Conservation (phyloP, 1,284 basidiomycete genomes). For the Trametes sp. region DNA sequence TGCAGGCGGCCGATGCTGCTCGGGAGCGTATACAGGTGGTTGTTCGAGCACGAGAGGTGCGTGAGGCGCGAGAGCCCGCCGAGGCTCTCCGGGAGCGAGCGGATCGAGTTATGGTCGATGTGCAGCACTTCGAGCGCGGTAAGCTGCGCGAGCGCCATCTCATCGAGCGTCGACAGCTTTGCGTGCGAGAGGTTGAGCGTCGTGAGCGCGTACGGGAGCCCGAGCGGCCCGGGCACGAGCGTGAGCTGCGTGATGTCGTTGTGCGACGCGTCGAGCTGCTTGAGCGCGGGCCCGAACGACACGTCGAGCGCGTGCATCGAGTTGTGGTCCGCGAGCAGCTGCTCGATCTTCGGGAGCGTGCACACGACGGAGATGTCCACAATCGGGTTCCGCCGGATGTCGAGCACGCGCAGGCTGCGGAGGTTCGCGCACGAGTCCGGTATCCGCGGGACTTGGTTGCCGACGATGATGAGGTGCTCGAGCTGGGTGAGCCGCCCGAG, state of each 20-base stretch:
- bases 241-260: constrained; percentile 88
- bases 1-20: constrained; percentile 80
- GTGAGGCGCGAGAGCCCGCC: constrained; percentile 78
- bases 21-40: constrained; percentile 84
- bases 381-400: constrained; percentile 87
- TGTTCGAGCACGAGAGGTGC: constrained; percentile 88
- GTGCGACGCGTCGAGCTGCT: constrained; percentile 72
- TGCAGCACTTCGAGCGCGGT: constrained; percentile 76
- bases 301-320: constrained; percentile 82
- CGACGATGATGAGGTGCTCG: constrained; percentile 85
- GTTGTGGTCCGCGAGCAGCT: constrained; percentile 84
- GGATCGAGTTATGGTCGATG: constrained; percentile 90
- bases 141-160: constrained; percentile 75
- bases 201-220: constrained; percentile 73
- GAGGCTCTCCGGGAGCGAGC: constrained; percentile 83
- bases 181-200: constrained; percentile 90
- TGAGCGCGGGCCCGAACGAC: constrained; percentile 70
- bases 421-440: constrained; percentile 75
- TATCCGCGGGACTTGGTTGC: constrained; percentile 85
- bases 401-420: constrained; percentile 71
- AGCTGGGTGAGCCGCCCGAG: constrained; percentile 78
- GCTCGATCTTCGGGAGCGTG: constrained; percentile 73
- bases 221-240: constrained; percentile 65
- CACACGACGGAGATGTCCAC: constrained; percentile 77
- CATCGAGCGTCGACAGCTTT: constrained; percentile 88